Conservation (phyloP, 371 early-diverging fungal species). For the Ordospora pajunii region DNA sequence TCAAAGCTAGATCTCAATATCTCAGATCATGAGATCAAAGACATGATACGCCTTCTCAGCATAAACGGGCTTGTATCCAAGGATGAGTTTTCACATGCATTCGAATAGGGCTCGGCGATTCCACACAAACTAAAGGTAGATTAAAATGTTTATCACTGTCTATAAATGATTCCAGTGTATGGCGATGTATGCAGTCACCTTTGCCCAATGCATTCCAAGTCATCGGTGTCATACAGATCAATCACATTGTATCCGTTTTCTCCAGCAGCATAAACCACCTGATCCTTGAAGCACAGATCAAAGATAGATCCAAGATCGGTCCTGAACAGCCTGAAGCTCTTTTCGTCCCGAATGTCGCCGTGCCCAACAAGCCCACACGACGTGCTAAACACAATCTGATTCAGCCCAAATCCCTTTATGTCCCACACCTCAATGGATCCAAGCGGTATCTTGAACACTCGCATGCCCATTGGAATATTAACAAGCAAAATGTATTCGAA, state of each 20-base stretch:
- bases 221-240: conserved; percentile 16
- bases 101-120: not conserved
- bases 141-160: not conserved
- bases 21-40: not conserved
- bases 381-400: conserved; percentile 29
- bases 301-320: conserved; percentile 29
- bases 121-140: not conserved
- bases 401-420: not conserved
- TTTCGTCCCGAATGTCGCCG: conserved; percentile 40
- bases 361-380: conserved; percentile 30
- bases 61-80: not conserved
- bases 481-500: conserved; percentile 39
- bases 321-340: conserved; percentile 17
- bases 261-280: conserved; percentile 31
- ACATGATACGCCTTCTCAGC: not conserved
- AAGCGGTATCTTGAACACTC: conserved; percentile 17
- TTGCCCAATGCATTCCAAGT: not conserved
- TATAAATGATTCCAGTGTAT: not conserved
- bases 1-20: not conserved
- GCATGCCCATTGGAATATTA: conserved; percentile 30
- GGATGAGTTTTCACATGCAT: not conserved
- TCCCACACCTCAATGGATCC: conserved; percentile 5
- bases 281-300: conserved; percentile 23
- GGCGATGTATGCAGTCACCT: not conserved
- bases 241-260: conserved; percentile 19